Percentiles rank a stretch among this genome's conserved stretches.
These are phyloP conservation scores for Fraxinus baroniana DNA, from an alignment of 305 asterid species.

Conservation along the genomic window DNA sequence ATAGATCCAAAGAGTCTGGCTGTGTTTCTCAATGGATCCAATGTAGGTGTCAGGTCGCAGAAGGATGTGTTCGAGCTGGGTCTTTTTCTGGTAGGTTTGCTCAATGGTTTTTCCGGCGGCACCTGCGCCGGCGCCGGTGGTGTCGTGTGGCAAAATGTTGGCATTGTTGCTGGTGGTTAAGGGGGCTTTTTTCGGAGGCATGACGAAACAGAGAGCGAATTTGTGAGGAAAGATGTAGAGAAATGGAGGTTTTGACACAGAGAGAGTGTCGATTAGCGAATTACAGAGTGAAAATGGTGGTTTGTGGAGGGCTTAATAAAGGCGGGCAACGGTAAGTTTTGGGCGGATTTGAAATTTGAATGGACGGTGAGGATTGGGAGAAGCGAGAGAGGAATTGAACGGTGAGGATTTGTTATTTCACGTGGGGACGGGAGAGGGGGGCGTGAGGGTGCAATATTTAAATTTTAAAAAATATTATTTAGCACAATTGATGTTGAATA, in stretches of 20 bases:
- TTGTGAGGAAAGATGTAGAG: not conserved
- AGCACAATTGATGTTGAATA: too few species aligned
- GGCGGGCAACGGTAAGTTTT: constrained; percentile 36
- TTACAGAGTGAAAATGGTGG: constrained; percentile 17
- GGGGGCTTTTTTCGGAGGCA: constrained; percentile 67
- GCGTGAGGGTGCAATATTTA: too few species aligned
- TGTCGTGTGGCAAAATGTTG: constrained; percentile 44
- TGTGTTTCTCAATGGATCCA: constrained; percentile 85
- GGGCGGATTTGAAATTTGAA: constrained; percentile 40
- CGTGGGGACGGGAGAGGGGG: too few species aligned
- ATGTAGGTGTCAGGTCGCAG: constrained; percentile 95
- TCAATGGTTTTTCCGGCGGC: constrained; percentile 69
- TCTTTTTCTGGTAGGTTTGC: constrained; percentile 83
- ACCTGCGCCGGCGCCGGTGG: constrained; percentile 9
- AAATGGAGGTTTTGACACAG: constrained; percentile 41
- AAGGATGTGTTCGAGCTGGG: constrained; percentile 97
- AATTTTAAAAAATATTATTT: too few species aligned
- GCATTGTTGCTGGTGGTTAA: constrained; percentile 76
- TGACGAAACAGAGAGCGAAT: constrained; percentile 27
- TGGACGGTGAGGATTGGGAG: constrained; percentile 4
- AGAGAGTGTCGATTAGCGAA: constrained; percentile 42
- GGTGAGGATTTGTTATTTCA: not conserved
- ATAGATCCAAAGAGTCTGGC: constrained; percentile 71
- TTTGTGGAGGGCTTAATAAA: constrained; percentile 6
- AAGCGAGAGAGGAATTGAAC: not conserved